A percentile compares a stretch with the other conserved stretches of the same genome.
phyloP scores from a whole-genome alignment of 495 filamentous ascomycete species.

The Ascodesmis nigricans region DNA sequence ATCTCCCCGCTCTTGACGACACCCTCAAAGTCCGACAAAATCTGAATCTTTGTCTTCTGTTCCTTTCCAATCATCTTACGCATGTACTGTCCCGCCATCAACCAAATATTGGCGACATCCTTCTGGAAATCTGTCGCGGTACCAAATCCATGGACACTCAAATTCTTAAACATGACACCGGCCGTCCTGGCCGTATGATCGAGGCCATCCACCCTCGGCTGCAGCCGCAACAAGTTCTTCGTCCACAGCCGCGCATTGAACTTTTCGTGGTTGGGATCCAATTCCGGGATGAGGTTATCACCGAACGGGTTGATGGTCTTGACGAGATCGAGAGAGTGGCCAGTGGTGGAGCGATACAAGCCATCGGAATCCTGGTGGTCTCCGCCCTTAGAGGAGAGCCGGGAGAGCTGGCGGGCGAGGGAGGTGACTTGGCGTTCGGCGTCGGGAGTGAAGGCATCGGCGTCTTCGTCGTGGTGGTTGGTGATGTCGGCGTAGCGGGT shows the following conservation, averaged over 20 bases:
- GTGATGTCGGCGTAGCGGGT: not conserved
- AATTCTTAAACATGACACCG: constrained; percentile 36
- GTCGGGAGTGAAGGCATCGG: constrained; percentile 4
- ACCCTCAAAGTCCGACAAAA: constrained; percentile 57
- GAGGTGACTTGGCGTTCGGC: constrained; percentile 8
- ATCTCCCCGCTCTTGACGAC: constrained; percentile 59
- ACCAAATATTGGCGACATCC: constrained; percentile 40
- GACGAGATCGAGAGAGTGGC: not conserved
- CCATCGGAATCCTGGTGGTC: not conserved
- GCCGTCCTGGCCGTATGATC: constrained; percentile 29
- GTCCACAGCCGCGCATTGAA: constrained; percentile 35
- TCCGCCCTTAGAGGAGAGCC: constrained; percentile 7
- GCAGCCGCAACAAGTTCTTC: constrained; percentile 30
- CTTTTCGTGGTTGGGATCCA: constrained; percentile 32
- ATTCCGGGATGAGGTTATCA: constrained; percentile 15
- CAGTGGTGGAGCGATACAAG: not conserved
- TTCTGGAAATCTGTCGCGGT: constrained; percentile 64
- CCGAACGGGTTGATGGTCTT: constrained; percentile 2
- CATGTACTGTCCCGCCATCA: constrained; percentile 29
- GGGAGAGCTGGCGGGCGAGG: constrained; percentile 11
- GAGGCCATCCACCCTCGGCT: constrained; percentile 22
- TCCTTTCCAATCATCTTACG: constrained; percentile 20
- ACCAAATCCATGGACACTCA: constrained; percentile 59
- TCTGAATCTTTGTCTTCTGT: constrained; percentile 41
- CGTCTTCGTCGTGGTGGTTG: not conserved